Evolutionary conservation across 2,329 filamentous ascomycete species (phyloP), one percentile per base, ranked within the genome.

Genomic region (Ramichloridium luteum): DNA sequence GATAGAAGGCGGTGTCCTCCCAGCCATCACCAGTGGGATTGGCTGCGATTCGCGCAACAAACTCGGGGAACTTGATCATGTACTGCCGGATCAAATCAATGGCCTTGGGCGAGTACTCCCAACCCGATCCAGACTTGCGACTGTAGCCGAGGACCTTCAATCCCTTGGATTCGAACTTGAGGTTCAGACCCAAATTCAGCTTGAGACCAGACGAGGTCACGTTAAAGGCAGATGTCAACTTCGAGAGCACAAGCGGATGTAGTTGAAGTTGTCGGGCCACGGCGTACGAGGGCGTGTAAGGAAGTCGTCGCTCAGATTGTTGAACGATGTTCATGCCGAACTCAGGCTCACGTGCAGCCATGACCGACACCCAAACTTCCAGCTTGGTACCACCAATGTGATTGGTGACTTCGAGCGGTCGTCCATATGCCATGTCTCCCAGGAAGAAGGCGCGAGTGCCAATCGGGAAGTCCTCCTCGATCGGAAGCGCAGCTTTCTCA

Each of bases 81-180:
- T 96, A 98, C 44, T 84, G 71, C 25, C 76, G 72, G 32, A 98
- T 72, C 32, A 98, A 61, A 27, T 78, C 69, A 35, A 94, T 68
- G 1, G 90, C 86, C 45, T 82, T 78, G 30, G 74, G 70, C 49
- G 86, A 94, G 55, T 93, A 98, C 57, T 98, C 90, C 92, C 92
- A 98, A 4, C 92, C 90, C 16, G 74, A 80, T 9, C 74, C 67
- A 3, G 77, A 77, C 51, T 90, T 90, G 47, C 85, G 80, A 14
- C 88, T 93, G 57, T 94, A 98, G 1, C 90, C 90, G 17, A 98
- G 62, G 5, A 98, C 90, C 61, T 98, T 98, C 46, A 86, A 70
- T 59, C 94, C 93, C 60, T 83, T 88, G 2, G 75, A 83, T 54
- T 98, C 90, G 38, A 98, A 98, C 56, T 98, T 98, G 44, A 98